A percentile compares a stretch with the other conserved stretches of the same genome.
Evolutionary conservation across 768 basidiomycete genomes (phyloP).

Genomic region (Xerocomus potaroensis): DNA sequence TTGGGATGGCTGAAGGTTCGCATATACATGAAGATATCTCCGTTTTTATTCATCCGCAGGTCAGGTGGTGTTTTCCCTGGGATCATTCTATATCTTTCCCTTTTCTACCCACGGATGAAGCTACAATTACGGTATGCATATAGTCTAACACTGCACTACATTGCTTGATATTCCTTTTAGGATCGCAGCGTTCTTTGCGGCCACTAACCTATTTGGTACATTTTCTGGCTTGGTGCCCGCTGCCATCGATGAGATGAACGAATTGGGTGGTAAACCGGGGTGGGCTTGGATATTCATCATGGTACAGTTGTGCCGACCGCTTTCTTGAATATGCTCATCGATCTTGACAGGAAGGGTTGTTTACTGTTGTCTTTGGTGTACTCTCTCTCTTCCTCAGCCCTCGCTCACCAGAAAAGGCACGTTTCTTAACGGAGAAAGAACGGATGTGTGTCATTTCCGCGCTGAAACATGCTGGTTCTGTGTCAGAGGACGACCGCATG

Average conservation of each 20-base stretch:
- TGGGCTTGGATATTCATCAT: conserved; percentile 64
- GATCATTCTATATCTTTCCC: conserved; percentile 53
- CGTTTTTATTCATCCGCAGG: neutral
- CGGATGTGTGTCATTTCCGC: conserved; percentile 40
- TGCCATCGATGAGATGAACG: conserved; percentile 53
- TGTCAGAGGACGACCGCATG: conserved; percentile 37
- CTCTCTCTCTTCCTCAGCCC: conserved; percentile 48
- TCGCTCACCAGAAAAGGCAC: conserved; percentile 37
- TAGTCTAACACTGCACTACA: neutral
- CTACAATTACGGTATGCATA: conserved; percentile 20
- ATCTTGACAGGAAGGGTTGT: conserved; percentile 46
- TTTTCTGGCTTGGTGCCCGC: conserved; percentile 62
- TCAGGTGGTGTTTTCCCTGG: conserved; percentile 56
- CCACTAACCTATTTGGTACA: conserved; percentile 51
- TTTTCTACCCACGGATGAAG: conserved; percentile 36
- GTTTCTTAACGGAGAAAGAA: conserved; percentile 50
- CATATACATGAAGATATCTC: neutral
- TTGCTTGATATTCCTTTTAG: conserved; percentile 19
- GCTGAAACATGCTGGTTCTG: conserved; percentile 23
- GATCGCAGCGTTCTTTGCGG: conserved; percentile 35
- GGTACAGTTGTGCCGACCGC: conserved; percentile 22
- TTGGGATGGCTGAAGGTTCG: conserved; percentile 57
- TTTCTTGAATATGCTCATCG: neutral
- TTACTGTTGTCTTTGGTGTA: conserved; percentile 58
- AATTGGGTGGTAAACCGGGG: conserved; percentile 44